Percentiles rank a stretch among this genome's conserved stretches.
Evolutionary conservation across 306 rosid species (phyloP).

Genomic region (Canavalia ensiformis): DNA sequence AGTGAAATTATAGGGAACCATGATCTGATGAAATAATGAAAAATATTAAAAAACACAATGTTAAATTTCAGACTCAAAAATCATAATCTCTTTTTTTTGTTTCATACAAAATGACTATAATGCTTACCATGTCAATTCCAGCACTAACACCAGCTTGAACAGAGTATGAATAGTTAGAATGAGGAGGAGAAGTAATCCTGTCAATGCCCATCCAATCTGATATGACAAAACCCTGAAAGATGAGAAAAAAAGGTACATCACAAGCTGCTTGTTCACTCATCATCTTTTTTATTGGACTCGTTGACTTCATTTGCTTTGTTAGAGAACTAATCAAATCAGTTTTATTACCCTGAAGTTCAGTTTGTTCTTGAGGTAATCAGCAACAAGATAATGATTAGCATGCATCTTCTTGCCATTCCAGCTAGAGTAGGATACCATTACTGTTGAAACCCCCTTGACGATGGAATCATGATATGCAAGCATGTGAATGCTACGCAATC

Average conservation of each 20-base stretch:
- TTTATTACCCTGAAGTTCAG: slow-evolving; percentile 44
- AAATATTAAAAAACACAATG: neutral
- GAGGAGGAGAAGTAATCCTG: slow-evolving; percentile 85
- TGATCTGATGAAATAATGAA: slow-evolving; percentile 61
- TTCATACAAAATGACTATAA: too few species aligned
- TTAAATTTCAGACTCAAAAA: neutral
- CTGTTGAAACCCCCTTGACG: slow-evolving; percentile 77
- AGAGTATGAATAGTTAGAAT: slow-evolving; percentile 84
- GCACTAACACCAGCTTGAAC: slow-evolving; percentile 76
- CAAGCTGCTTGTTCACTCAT: neutral
- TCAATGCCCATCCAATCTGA: slow-evolving; percentile 93
- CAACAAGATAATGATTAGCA: slow-evolving; percentile 72
- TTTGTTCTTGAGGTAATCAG: slow-evolving; percentile 74
- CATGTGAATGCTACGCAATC: slow-evolving; percentile 69
- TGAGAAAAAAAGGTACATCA: slow-evolving; percentile 15
- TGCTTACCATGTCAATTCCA: slow-evolving; percentile 84
- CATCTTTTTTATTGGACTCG: neutral
- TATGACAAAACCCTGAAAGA: slow-evolving; percentile 81
- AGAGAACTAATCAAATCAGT: neutral
- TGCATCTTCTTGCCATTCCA: slow-evolving; percentile 89
- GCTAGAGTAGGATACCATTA: slow-evolving; percentile 73
- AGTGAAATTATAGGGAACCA: slow-evolving; percentile 68
- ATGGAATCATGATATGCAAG: slow-evolving; percentile 76
- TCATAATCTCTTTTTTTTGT: neutral
- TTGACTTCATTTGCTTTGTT: neutral